phyloP scores from a whole-genome alignment of 306 rosid species.

The Clitoria ternatea region DNA sequence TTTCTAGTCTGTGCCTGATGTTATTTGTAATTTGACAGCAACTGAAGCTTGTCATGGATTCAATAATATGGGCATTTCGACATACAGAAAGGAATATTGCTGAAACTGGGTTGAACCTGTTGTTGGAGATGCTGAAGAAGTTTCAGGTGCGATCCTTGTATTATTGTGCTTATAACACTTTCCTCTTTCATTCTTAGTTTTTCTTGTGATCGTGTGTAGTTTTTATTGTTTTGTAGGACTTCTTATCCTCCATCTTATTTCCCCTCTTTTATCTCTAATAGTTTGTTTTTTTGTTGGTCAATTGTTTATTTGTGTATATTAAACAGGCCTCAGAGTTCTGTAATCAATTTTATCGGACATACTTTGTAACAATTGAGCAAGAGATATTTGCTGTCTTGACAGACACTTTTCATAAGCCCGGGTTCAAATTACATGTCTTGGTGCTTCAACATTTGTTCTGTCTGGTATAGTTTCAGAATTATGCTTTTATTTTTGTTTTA shows the following conservation, averaged over 20 bases:
- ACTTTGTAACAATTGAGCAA: slow-evolving; percentile 81
- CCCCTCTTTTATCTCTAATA: background rate
- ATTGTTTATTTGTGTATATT: slow-evolving; percentile 3
- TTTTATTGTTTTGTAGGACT: background rate
- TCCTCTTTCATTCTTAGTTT: background rate
- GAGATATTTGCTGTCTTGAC: slow-evolving; percentile 95
- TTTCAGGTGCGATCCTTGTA: slow-evolving; percentile 57
- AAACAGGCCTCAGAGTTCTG: slow-evolving; percentile 81
- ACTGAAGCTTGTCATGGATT: slow-evolving; percentile 95
- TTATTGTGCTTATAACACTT: background rate
- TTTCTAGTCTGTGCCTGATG: slow-evolving; percentile 15
- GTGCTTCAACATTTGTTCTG: slow-evolving; percentile 94
- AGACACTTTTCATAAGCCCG: slow-evolving; percentile 96
- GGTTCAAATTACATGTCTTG: slow-evolving; percentile 93
- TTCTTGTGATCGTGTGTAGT: background rate
- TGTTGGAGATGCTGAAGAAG: slow-evolving; percentile 79
- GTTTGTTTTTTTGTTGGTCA: background rate
- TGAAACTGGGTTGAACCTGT: slow-evolving; percentile 81
- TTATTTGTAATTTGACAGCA: slow-evolving; percentile 51
- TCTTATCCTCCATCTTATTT: background rate
- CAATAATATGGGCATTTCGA: slow-evolving; percentile 96
- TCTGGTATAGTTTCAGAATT: slow-evolving; percentile 49
- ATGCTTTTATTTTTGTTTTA: background rate
- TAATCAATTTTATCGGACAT: slow-evolving; percentile 77
- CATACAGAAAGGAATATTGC: slow-evolving; percentile 98